A percentile compares a stretch with the other conserved stretches of the same genome.
Conservation (phyloP, 1,139 yeast species). For the Pneumocystis sp. region DNA sequence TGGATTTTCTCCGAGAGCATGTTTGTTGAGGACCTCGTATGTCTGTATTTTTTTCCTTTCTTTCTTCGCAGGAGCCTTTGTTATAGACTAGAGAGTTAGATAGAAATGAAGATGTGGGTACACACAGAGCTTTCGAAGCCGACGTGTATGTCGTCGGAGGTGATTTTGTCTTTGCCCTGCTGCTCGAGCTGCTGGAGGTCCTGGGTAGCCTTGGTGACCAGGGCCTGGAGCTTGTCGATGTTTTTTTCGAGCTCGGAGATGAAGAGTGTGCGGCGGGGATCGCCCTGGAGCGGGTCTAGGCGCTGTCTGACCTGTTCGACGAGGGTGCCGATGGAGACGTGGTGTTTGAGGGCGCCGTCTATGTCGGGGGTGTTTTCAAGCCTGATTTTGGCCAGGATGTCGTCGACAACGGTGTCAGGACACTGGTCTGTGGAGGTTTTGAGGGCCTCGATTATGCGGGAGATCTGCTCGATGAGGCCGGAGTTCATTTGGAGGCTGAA, state of each 20-base stretch:
- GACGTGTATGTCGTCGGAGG: constrained; percentile 84
- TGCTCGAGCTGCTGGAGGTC: constrained; percentile 53
- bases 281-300: constrained; percentile 28
- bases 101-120: not conserved
- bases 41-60: constrained; percentile 13
- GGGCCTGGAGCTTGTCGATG: constrained; percentile 22
- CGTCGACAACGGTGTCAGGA: constrained; percentile 9
- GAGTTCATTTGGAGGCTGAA: constrained; percentile 65
- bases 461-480: constrained; percentile 59
- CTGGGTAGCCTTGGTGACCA: constrained; percentile 43
- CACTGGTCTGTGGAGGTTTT: not conserved
- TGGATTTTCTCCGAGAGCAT: constrained; percentile 13
- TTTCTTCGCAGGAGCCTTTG: constrained; percentile 4
- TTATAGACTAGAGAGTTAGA: constrained; percentile 4
- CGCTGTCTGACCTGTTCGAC: constrained; percentile 52
- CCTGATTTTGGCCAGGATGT: constrained; percentile 24
- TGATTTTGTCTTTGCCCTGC: constrained; percentile 61
- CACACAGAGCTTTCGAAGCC: constrained; percentile 36
- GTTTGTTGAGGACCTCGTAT: constrained; percentile 28
- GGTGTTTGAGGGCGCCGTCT: constrained; percentile 61
- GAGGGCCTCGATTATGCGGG: constrained; percentile 34
- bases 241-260: constrained; percentile 23
- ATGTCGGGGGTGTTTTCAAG: constrained; percentile 30
- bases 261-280: constrained; percentile 16
- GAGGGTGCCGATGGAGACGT: constrained; percentile 85